phyloP scores from a whole-genome alignment of 805 yeast species.

The Novakomyces olei region DNA sequence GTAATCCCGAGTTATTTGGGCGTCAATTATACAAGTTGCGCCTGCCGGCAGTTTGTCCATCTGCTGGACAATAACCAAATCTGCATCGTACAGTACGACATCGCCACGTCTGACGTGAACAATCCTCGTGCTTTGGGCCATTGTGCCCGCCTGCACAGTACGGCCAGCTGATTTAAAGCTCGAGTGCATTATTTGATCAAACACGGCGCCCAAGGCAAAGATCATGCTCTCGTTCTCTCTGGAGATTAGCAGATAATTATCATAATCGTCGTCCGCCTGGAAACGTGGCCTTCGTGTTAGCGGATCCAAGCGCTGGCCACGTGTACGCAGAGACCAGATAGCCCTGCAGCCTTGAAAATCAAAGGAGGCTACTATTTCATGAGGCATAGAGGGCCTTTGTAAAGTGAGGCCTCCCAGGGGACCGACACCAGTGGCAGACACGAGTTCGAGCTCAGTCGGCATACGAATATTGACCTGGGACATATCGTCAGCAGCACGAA shows the following conservation, averaged over 20 bases:
- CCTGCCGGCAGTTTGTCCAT: too few relatives aligned
- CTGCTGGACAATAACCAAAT: too few relatives aligned
- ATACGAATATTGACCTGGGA: too few relatives aligned
- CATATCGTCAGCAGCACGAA: too few relatives aligned
- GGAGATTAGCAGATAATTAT: conserved; percentile 10
- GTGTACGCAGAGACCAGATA: conserved; percentile 44
- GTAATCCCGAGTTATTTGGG: too few relatives aligned
- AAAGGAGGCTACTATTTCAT: conserved; percentile 41
- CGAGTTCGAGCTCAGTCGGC: conserved; percentile 23
- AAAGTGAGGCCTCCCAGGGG: conserved; percentile 32
- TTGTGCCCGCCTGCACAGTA: conserved; percentile 45
- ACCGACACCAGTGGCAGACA: conserved; percentile 48
- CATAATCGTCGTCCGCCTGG: conserved; percentile 7
- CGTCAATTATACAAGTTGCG: too few relatives aligned
- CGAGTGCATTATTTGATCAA: conserved; percentile 31
- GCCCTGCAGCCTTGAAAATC: conserved; percentile 47
- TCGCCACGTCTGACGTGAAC: conserved; percentile 64
- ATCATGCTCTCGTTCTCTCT: conserved; percentile 20
- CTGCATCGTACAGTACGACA: too few relatives aligned
- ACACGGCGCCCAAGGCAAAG: conserved; percentile 18
- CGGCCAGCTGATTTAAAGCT: conserved; percentile 40
- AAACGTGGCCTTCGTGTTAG: conserved; percentile 6
- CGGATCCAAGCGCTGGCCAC: conserved; percentile 4
- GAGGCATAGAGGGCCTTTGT: conserved; percentile 46
- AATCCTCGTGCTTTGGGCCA: conserved; percentile 32